Conservation (phyloP, 345 rosid species). For the Hibiscus syriacus region DNA sequence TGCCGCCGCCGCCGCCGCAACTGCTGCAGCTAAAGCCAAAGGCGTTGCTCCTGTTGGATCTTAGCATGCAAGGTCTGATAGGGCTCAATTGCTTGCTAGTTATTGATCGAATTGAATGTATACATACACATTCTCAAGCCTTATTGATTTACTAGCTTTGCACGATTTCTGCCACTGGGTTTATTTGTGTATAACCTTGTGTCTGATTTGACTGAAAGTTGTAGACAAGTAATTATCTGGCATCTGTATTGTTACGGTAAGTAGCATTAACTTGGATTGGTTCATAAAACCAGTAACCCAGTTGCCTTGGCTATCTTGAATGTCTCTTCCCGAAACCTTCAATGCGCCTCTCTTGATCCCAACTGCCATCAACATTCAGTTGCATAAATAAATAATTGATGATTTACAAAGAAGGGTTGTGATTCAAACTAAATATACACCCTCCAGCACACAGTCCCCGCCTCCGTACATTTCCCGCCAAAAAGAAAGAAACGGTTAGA, state of each 20-base stretch:
- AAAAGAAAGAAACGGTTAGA: no score
- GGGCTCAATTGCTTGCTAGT: constrained; percentile 5
- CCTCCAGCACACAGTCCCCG: no score
- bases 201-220: constrained; percentile 12
- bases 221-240: constrained; percentile 7
- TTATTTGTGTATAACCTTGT: constrained; percentile 15
- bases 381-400: no score
- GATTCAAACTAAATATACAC: no score
- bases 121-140: constrained; percentile 18
- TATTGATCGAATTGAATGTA: constrained; percentile 16
- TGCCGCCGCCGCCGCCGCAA: constrained; percentile 50
- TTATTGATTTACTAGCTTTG: constrained; percentile 10
- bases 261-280: no score
- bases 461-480: no score
- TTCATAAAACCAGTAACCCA: no score
- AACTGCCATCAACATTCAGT: no score
- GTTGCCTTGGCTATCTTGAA: no score
- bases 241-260: background rate
- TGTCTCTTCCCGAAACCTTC: no score
- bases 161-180: constrained; percentile 20
- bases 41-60: constrained; percentile 86
- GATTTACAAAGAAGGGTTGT: no score
- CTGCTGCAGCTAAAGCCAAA: constrained; percentile 66
- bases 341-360: no score
- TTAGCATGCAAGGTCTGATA: constrained; percentile 21